Evolutionary conservation across 2,329 filamentous ascomycete genomes (phyloP).

Genomic region (Fulvia fulva): DNA sequence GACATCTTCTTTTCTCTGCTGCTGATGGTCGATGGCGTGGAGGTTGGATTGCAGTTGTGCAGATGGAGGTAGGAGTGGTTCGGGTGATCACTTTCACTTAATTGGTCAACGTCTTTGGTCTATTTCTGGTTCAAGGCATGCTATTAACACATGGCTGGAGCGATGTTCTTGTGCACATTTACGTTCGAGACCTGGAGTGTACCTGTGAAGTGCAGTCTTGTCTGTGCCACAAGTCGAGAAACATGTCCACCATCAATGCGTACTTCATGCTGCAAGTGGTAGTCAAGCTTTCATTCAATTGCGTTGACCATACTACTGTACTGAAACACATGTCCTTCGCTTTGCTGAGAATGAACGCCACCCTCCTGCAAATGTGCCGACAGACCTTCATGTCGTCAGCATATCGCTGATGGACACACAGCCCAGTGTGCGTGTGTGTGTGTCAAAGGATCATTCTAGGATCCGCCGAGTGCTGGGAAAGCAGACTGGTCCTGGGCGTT

Average conservation of each 20-base stretch:
- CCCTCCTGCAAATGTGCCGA: background rate
- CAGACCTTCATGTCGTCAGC: background rate
- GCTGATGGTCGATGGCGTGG: background rate
- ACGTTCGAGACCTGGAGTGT: no score
- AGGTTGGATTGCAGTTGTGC: background rate
- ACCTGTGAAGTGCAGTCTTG: no score
- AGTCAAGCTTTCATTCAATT: background rate
- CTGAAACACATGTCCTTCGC: constrained; percentile 1
- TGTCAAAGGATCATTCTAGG: constrained; percentile 2
- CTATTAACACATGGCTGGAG: no score
- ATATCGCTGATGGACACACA: constrained; percentile 1
- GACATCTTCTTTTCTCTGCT: background rate
- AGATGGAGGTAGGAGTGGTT: background rate
- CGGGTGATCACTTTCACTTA: background rate
- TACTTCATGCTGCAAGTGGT: background rate
- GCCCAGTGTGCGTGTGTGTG: background rate
- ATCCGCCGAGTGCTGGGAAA: constrained; percentile 34
- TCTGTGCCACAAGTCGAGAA: no score
- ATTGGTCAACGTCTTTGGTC: background rate
- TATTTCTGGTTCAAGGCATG: background rate
- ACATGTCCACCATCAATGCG: no score
- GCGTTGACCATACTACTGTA: constrained; percentile 5
- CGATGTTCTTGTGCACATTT: no score
- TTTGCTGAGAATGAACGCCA: background rate
- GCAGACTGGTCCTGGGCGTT: constrained; percentile 32